Percentiles rank a stretch among this genome's conserved stretches.
Conservation (phyloP, 2,329 filamentous ascomycete genomes). For the Peltaster fructicola region DNA sequence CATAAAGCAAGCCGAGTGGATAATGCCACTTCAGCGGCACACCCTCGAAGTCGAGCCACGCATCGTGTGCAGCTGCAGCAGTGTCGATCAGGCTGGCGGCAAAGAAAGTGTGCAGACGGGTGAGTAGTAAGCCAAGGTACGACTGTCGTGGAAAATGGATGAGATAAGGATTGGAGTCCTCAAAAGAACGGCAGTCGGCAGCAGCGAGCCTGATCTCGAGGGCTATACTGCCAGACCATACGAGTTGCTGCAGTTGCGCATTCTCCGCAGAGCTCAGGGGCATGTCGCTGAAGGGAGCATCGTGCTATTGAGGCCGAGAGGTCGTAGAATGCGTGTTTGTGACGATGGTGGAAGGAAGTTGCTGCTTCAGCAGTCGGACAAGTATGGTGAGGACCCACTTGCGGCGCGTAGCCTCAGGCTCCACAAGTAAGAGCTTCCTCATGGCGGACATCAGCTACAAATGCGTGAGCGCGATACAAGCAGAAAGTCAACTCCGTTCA, state of each 20-base stretch:
- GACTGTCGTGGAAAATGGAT: slow-evolving; percentile 47
- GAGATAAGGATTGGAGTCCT: slow-evolving; percentile 42
- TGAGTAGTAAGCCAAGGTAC: slow-evolving; percentile 49
- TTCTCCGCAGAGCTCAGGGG: too few species aligned
- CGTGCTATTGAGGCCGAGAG: too few species aligned
- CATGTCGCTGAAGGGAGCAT: slow-evolving; percentile 3
- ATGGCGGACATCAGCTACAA: too few species aligned
- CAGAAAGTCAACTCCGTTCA: too few species aligned
- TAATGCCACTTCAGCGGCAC: slow-evolving; percentile 59
- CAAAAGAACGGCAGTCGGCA: slow-evolving; percentile 41
- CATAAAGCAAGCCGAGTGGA: slow-evolving; percentile 50
- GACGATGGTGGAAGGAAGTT: too few species aligned
- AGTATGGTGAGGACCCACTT: too few species aligned
- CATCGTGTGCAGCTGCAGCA: slow-evolving; percentile 31
- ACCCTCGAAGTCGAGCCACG: slow-evolving; percentile 49
- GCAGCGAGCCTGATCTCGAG: slow-evolving; percentile 41
- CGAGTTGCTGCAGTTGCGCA: slow-evolving; percentile 27
- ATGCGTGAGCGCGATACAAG: too few species aligned
- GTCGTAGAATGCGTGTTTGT: too few species aligned
- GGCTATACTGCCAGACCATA: slow-evolving; percentile 43
- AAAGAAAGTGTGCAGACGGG: slow-evolving; percentile 47
- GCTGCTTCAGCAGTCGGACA: too few species aligned
- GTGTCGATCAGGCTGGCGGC: slow-evolving; percentile 39
- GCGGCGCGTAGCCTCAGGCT: too few species aligned
- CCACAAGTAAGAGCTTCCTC: too few species aligned